These are phyloP conservation scores for Echinosophora koreensis DNA, from an alignment of 306 rosid genomes.

Conservation along the genomic window DNA sequence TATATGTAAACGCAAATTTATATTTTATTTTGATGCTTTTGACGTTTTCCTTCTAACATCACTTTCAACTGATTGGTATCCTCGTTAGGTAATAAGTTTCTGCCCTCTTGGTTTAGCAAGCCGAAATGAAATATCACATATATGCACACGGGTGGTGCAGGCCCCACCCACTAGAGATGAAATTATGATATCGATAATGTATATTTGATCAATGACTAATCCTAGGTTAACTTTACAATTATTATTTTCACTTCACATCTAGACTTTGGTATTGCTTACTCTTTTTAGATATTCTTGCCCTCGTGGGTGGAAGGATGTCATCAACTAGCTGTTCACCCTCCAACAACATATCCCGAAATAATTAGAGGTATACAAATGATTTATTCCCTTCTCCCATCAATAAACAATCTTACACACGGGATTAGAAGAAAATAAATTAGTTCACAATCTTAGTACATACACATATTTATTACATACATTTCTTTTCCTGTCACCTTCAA, in stretches of 20 bases:
- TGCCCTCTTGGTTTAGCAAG: conserved; percentile 2
- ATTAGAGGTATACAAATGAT: not conserved
- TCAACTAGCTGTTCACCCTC: no score
- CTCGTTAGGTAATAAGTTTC: not conserved
- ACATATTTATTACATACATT: no score
- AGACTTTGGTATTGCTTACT: not conserved
- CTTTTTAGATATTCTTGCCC: no score
- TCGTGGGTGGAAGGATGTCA: no score
- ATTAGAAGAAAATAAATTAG: not conserved
- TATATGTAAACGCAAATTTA: no score
- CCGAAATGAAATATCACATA: not conserved
- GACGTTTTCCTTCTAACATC: no score
- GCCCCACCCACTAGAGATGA: conserved; percentile 36
- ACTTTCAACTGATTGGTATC: not conserved
- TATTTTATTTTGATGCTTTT: no score
- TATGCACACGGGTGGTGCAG: conserved; percentile 5
- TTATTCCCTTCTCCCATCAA: conserved; percentile 4
- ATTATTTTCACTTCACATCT: not conserved
- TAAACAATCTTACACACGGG: not conserved
- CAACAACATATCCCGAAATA: not conserved
- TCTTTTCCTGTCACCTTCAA: no score
- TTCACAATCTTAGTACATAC: no score
- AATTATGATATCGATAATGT: not conserved
- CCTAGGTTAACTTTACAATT: conserved; percentile 21
- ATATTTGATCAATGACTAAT: conserved; percentile 18